Conservation (phyloP, 2,329 filamentous ascomycete species). For the Colletotrichum aenigma region DNA sequence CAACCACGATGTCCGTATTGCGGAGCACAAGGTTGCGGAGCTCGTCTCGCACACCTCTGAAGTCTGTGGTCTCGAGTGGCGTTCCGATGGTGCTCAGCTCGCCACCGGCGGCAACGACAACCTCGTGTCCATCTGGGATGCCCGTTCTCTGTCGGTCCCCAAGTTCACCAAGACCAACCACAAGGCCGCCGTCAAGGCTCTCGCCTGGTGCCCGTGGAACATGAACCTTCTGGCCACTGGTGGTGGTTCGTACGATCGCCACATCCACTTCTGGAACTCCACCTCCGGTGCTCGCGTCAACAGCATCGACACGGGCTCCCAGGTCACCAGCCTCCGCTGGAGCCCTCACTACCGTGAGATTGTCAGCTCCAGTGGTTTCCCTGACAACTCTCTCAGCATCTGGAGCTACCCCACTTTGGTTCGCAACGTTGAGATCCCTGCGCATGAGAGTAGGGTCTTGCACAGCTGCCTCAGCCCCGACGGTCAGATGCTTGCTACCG, state of each 20-base stretch:
- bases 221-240: conserved; percentile 95
- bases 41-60: conserved; percentile 97
- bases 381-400: conserved; percentile 98
- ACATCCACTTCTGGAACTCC: conserved; percentile 99
- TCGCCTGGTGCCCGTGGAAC: conserved; percentile 99
- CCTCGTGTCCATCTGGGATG: conserved; percentile 98
- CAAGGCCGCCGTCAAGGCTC: conserved; percentile 96
- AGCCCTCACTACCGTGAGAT: conserved; percentile 98
- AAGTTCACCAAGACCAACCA: conserved; percentile 99
- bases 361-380: conserved; percentile 95
- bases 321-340: conserved; percentile 96
- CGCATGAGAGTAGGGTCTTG: conserved; percentile 94
- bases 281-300: conserved; percentile 97
- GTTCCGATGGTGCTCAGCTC: conserved; percentile 93
- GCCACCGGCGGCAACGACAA: conserved; percentile 99
- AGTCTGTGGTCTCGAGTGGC: conserved; percentile 98
- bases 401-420: conserved; percentile 98
- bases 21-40: conserved; percentile 97
- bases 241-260: conserved; percentile 92
- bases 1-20: conserved; percentile 98
- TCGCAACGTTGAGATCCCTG: conserved; percentile 96
- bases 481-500: conserved; percentile 96
- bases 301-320: conserved; percentile 97
- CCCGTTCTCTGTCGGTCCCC: conserved; percentile 87
- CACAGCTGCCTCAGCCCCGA: conserved; percentile 98